A percentile compares a stretch with the other conserved stretches of the same genome.
Evolutionary conservation across 2,329 filamentous ascomycete species (phyloP).

Genomic region (Ophiostoma montium): DNA sequence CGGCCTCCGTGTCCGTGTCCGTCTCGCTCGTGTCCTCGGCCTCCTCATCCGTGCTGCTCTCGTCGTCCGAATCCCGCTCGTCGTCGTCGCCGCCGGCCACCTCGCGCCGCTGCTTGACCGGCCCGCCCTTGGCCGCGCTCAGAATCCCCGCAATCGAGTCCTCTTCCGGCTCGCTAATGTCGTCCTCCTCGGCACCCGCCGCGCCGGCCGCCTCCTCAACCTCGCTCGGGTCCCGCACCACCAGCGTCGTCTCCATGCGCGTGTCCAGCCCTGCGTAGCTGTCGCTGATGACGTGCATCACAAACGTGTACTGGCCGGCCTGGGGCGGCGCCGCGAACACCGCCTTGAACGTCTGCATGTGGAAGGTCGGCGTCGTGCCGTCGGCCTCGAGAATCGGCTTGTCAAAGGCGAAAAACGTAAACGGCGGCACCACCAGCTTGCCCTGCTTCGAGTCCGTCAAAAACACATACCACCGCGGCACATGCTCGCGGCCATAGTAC

Average conservation of each 20-base stretch:
- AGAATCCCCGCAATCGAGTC: slow-evolving; percentile 87
- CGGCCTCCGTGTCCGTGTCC: slow-evolving; percentile 53
- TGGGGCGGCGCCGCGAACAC: slow-evolving; percentile 93
- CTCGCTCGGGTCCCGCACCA: slow-evolving; percentile 79
- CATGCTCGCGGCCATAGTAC: slow-evolving; percentile 77
- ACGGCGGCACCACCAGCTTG: slow-evolving; percentile 92
- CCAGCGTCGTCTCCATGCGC: slow-evolving; percentile 77
- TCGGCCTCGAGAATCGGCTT: slow-evolving; percentile 69
- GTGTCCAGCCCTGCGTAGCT: slow-evolving; percentile 91
- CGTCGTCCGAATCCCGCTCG: slow-evolving; percentile 52
- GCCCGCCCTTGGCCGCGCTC: slow-evolving; percentile 66
- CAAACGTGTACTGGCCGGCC: slow-evolving; percentile 84
- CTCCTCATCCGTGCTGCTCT: slow-evolving; percentile 70
- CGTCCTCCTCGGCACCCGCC: slow-evolving; percentile 53
- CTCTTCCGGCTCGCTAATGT: slow-evolving; percentile 96
- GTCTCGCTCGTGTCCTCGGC: slow-evolving; percentile 52
- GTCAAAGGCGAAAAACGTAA: slow-evolving; percentile 88
- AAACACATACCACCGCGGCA: slow-evolving; percentile 88
- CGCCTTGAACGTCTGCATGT: slow-evolving; percentile 92
- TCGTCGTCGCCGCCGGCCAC: slow-evolving; percentile 19
- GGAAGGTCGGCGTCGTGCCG: slow-evolving; percentile 71
- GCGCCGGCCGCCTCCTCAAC: slow-evolving; percentile 49
- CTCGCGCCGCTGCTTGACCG: slow-evolving; percentile 27
- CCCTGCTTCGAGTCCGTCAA: slow-evolving; percentile 86
- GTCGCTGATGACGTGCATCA: slow-evolving; percentile 87